These are phyloP conservation scores for Lepraria neglecta DNA, from an alignment of 495 filamentous ascomycete species.

Conservation along the genomic window DNA sequence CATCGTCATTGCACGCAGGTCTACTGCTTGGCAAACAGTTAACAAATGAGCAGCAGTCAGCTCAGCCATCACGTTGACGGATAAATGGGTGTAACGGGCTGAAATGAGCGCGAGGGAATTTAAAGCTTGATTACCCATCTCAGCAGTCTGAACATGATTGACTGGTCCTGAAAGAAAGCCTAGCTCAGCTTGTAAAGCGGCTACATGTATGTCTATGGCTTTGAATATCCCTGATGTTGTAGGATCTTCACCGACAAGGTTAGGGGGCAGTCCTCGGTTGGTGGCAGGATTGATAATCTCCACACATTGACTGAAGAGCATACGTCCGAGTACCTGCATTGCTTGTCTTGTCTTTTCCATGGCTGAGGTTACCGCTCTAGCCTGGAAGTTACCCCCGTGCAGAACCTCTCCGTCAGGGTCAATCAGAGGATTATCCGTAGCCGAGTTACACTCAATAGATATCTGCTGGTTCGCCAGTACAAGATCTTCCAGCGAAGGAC, in stretches of 20 bases:
- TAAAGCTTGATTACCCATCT: constrained; percentile 54
- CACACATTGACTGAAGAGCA: constrained; percentile 51
- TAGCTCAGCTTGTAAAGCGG: constrained; percentile 53
- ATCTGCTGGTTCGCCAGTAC: constrained; percentile 48
- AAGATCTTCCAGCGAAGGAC: constrained; percentile 56
- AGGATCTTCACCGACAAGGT: constrained; percentile 51
- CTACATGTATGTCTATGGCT: constrained; percentile 55
- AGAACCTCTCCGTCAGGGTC: constrained; percentile 39
- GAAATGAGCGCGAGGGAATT: constrained; percentile 56
- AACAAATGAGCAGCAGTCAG: constrained; percentile 49
- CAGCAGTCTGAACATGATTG: constrained; percentile 52
- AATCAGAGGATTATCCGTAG: constrained; percentile 57
- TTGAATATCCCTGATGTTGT: constrained; percentile 50
- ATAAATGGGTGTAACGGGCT: constrained; percentile 49
- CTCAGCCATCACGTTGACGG: constrained; percentile 47
- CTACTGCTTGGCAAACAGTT: constrained; percentile 41
- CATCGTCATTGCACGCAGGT: constrained; percentile 35
- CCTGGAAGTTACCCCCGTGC: constrained; percentile 60
- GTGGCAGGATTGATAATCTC: constrained; percentile 52
- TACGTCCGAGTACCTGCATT: constrained; percentile 49
- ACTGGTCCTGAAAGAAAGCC: constrained; percentile 51
- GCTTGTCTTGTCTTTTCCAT: constrained; percentile 52
- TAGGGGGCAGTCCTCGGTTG: constrained; percentile 52
- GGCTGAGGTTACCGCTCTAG: constrained; percentile 49
- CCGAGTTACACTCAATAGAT: constrained; percentile 52